Evolutionary conservation across 148 eudicot genomes (phyloP), one percentile per base, ranked within the genome.

Genomic region (Oxyria digyna): DNA sequence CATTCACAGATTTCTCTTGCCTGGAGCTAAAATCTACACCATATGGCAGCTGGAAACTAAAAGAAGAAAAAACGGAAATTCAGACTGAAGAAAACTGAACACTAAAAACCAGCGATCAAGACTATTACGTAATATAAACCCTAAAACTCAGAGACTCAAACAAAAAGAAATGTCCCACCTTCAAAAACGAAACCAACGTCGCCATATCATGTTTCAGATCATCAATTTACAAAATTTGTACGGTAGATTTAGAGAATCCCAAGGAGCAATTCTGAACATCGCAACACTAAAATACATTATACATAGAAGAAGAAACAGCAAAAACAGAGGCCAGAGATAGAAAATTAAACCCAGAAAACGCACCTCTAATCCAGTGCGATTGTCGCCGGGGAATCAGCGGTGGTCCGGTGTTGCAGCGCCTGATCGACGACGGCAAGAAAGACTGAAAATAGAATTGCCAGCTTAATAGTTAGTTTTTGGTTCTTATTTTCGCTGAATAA

Each of bases 361-460:
- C 20, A 59, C 65, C 65, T 59, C 20, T 15, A 10, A 14, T 15
- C 38, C 35, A n/a, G 37, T 59, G 20, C 14, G 18, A 20, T 29
- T 29, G 20, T 59, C 65, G 65, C 37, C 65, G 65, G 65, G 37
- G 6, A 29, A 55, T 59, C 65, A 33, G 37, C 18, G 65, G 65
- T 29, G 37, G 37, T 14, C 18, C 18, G 65, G 65, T 29, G 37
- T 18, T 14, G 35, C 65, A 31, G 65, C 65, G 65, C 18, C 65
- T 59, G 65, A 59, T 17, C 65, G 20, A 31, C n/a, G 65, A 59
- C 37, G 37, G 65, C 2, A 24, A 24, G 62, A 9, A 11, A n/a
- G 49, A 0, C 49, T 14, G 49, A 50, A 14, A 29, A 59, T 13
- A 59, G 62, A 54, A 31, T 14, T 54, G 62, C 23, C 62, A 0